A percentile compares a stretch with the other conserved stretches of the same genome.
Conservation (phyloP, 2,329 filamentous ascomycete species). For the Microsporum canis region DNA sequence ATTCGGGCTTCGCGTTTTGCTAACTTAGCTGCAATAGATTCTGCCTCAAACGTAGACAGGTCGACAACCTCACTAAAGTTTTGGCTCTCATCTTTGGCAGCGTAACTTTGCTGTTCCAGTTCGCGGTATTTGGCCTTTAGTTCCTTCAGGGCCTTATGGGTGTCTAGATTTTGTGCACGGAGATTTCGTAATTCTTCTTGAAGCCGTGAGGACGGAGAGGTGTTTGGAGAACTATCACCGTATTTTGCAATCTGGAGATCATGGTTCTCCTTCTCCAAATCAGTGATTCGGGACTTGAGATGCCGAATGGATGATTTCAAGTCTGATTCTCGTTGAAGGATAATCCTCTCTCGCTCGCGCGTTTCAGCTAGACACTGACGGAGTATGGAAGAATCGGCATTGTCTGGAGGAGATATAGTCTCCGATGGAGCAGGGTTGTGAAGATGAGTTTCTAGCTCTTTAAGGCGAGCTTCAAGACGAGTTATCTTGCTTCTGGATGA, state of each 20-base stretch:
- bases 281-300: constrained; percentile 53
- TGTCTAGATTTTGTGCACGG: constrained; percentile 49
- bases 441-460: constrained; percentile 42
- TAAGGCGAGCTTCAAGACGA: constrained; percentile 49
- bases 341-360: constrained; percentile 54
- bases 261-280: constrained; percentile 57
- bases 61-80: constrained; percentile 38
- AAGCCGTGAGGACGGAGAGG: constrained; percentile 34
- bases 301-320: constrained; percentile 52
- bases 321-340: constrained; percentile 53
- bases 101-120: constrained; percentile 41
- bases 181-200: constrained; percentile 47
- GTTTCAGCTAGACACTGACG: constrained; percentile 53
- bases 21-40: constrained; percentile 62
- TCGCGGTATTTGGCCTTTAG: constrained; percentile 40
- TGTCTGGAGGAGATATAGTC: constrained; percentile 22
- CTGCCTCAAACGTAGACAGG: constrained; percentile 40
- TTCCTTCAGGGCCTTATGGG: constrained; percentile 51
- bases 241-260: constrained; percentile 46
- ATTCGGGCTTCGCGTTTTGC: constrained; percentile 57
- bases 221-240: constrained; percentile 42
- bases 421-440: constrained; percentile 18
- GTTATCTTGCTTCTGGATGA: constrained; percentile 50
- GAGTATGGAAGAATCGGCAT: constrained; percentile 47
- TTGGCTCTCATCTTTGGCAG: constrained; percentile 31